These are phyloP conservation scores for Mortierella antarctica DNA, from an alignment of 192 early-diverging fungal genomes.

Conservation along the genomic window DNA sequence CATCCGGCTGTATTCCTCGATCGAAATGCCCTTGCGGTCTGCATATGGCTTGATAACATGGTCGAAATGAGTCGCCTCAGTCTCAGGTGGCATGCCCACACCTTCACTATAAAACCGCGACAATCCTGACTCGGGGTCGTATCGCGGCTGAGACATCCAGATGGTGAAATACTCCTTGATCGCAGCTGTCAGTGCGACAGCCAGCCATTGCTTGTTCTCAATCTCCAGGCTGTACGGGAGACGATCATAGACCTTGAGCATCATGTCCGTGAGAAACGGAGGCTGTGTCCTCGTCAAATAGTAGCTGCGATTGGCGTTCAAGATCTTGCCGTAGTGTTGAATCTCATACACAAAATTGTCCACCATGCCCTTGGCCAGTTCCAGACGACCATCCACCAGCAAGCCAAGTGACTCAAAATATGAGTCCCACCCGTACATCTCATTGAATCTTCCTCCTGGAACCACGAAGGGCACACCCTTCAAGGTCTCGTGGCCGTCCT, in stretches of 20 bases:
- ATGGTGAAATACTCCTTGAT: slow-evolving; percentile 94
- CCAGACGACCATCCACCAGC: slow-evolving; percentile 84
- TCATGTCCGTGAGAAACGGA: slow-evolving; percentile 98
- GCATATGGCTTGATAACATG: slow-evolving; percentile 89
- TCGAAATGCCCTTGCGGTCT: slow-evolving; percentile 65
- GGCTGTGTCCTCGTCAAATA: slow-evolving; percentile 98
- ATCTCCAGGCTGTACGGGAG: slow-evolving; percentile 60
- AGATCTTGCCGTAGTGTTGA: slow-evolving; percentile 97
- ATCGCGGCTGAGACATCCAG: slow-evolving; percentile 87
- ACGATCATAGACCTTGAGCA: slow-evolving; percentile 77
- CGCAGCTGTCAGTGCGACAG: slow-evolving; percentile 72
- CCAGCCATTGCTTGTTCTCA: slow-evolving; percentile 80
- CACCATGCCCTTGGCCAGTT: slow-evolving; percentile 93
- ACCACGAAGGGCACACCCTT: slow-evolving; percentile 95
- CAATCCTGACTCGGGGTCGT: slow-evolving; percentile 80
- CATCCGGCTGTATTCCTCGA: slow-evolving; percentile 77
- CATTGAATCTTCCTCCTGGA: slow-evolving; percentile 98
- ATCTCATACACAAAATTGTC: slow-evolving; percentile 99
- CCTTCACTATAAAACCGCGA: slow-evolving; percentile 90
- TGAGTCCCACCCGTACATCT: slow-evolving; percentile 99
- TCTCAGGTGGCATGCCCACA: slow-evolving; percentile 97
- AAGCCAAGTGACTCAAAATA: slow-evolving; percentile 95
- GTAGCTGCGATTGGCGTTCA: slow-evolving; percentile 98
- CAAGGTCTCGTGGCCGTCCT: slow-evolving; percentile 61
- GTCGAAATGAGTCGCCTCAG: slow-evolving; percentile 91